Conservation (phyloP, 2,329 filamentous ascomycete genomes). For the Talaromyces funiculosus region DNA sequence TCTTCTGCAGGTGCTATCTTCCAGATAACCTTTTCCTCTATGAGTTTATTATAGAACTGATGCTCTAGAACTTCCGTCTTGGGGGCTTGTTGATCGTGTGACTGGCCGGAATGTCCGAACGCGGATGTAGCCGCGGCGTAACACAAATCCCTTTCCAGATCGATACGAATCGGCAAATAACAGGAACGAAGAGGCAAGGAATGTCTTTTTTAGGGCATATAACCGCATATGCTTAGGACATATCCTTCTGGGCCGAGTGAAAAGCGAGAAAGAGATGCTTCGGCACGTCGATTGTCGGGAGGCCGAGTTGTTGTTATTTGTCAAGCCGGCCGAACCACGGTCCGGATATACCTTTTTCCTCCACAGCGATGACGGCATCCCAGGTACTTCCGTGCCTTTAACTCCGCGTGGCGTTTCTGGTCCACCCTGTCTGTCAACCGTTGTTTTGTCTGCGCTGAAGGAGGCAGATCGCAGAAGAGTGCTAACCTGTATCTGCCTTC, state of each 20-base stretch:
- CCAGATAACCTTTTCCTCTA: not conserved
- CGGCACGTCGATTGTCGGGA: not conserved
- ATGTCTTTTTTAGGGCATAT: too few species aligned
- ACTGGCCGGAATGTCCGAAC: slow-evolving; percentile 10
- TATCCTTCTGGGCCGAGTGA: not conserved
- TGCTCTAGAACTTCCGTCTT: slow-evolving; percentile 6
- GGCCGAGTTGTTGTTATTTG: not conserved
- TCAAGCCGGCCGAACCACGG: not conserved
- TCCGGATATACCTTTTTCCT: slow-evolving; percentile 1
- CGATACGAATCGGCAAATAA: slow-evolving; percentile 1
- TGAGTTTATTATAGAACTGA: not conserved
- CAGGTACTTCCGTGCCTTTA: not conserved
- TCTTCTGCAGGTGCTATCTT: not conserved
- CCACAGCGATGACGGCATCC: slow-evolving; percentile 3
- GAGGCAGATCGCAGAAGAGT: too few species aligned
- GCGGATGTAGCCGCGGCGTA: not conserved
- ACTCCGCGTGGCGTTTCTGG: not conserved
- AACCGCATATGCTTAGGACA: not conserved
- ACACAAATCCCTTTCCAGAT: not conserved
- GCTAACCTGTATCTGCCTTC: not conserved
- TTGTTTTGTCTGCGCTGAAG: not conserved
- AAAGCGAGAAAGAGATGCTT: not conserved
- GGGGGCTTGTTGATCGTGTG: slow-evolving; percentile 5
- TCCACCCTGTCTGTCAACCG: not conserved
- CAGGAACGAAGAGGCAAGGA: too few species aligned